Conservation (phyloP, 345 rosid species). For the Durio zibethinus region DNA sequence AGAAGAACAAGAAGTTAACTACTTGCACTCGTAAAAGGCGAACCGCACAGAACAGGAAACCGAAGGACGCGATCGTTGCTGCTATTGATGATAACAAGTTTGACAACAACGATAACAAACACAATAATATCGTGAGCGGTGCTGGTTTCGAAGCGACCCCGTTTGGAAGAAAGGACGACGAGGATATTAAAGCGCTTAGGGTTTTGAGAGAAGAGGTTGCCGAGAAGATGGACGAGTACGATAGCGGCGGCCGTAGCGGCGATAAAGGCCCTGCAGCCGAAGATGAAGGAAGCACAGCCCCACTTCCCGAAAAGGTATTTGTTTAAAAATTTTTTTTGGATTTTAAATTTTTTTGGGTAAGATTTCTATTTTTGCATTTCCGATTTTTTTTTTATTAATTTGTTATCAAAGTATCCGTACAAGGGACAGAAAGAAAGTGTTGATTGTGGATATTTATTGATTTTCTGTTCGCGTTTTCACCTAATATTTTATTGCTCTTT, state of each 20-base stretch:
- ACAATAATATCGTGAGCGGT: constrained; percentile 11
- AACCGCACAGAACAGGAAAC: constrained; percentile 12
- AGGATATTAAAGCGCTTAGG: constrained; percentile 18
- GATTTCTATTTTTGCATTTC: not conserved
- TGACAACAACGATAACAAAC: not conserved
- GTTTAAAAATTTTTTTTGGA: not conserved
- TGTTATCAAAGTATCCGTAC: not conserved
- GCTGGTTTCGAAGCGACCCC: constrained; percentile 20
- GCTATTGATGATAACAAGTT: constrained; percentile 9
- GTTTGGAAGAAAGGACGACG: constrained; percentile 14
- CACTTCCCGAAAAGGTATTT: constrained; percentile 80
- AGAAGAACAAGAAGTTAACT: not conserved
- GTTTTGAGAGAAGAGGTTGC: constrained; percentile 32
- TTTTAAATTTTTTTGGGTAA: not conserved
- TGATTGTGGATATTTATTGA: not conserved
- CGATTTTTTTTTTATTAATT: not conserved
- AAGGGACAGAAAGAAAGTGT: not conserved
- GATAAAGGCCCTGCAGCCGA: constrained; percentile 59
- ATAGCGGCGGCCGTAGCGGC: constrained; percentile 69
- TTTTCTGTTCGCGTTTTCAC: not conserved
- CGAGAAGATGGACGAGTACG: constrained; percentile 58
- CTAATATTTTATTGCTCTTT: not conserved
- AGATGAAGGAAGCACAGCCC: constrained; percentile 86
- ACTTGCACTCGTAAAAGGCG: constrained; percentile 23
- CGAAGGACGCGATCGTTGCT: constrained; percentile 25